These are phyloP conservation scores for Pochonia chlamydosporia DNA, from an alignment of 2,329 filamentous ascomycete species.

Conservation along the genomic window DNA sequence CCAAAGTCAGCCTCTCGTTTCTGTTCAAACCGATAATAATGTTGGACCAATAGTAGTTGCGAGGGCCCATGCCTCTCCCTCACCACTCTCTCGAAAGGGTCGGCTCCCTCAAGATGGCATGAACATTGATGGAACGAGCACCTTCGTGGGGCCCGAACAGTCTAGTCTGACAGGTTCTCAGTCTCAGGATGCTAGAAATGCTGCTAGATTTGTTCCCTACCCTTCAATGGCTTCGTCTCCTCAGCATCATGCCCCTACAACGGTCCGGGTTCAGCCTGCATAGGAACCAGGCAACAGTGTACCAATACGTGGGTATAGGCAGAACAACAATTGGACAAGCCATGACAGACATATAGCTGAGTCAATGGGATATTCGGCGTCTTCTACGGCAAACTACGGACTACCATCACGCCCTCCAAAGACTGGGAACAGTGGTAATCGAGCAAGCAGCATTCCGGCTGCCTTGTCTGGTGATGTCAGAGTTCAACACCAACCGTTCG, in stretches of 20 bases:
- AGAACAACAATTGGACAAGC: background rate
- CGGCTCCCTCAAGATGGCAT: background rate
- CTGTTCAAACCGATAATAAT: constrained; percentile 1
- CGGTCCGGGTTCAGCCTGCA: constrained; percentile 10
- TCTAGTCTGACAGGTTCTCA: too few relatives aligned
- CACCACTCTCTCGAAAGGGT: constrained; percentile 3
- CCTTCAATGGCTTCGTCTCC: background rate
- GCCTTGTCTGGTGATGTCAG: background rate
- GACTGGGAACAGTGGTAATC: background rate
- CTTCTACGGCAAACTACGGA: background rate
- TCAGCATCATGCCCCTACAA: background rate
- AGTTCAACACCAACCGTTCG: background rate
- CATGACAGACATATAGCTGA: background rate
- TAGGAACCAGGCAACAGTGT: constrained; percentile 12
- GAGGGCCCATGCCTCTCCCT: constrained; percentile 2
- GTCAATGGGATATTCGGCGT: background rate
- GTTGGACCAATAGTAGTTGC: background rate
- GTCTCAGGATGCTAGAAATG: background rate
- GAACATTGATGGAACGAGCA: background rate
- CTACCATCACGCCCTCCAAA: background rate
- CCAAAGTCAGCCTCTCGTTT: background rate
- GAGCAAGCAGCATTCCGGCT: background rate
- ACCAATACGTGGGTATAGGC: background rate
- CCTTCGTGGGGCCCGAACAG: background rate
- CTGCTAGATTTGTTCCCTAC: background rate